Evolutionary conservation across 306 rosid genomes (phyloP).

Genomic region (Glycyrrhiza uralensis): DNA sequence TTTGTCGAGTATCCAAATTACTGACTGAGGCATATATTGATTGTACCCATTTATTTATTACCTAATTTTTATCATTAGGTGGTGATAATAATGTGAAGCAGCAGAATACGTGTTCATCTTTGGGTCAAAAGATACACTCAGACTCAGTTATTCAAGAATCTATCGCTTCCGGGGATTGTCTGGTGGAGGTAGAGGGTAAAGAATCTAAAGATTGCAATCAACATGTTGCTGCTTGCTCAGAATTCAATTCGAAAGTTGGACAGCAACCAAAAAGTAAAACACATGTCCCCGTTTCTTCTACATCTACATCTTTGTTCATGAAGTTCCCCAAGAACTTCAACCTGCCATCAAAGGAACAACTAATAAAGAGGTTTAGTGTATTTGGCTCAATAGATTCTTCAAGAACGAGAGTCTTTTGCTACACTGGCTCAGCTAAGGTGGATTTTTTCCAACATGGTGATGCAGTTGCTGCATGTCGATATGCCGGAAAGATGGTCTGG

Average conservation of each 20-base stretch:
- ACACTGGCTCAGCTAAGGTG: slow-evolving; percentile 32
- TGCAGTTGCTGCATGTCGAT: slow-evolving; percentile 33
- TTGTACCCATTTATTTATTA: background rate
- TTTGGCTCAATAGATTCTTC: slow-evolving; percentile 38
- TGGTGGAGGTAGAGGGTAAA: too few relatives aligned
- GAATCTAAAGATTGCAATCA: background rate
- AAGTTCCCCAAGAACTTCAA: slow-evolving; percentile 40
- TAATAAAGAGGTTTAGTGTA: slow-evolving; percentile 37
- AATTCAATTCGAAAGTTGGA: slow-evolving; percentile 19
- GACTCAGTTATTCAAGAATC: too few relatives aligned
- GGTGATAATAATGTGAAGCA: slow-evolving; percentile 13
- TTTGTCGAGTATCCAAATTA: background rate
- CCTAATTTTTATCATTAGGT: slow-evolving; percentile 21
- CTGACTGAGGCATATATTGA: background rate
- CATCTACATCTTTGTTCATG: slow-evolving; percentile 28
- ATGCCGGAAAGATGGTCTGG: slow-evolving; percentile 31
- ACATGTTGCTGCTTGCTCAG: slow-evolving; percentile 18
- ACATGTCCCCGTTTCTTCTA: slow-evolving; percentile 7
- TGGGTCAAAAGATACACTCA: background rate
- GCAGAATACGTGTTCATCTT: slow-evolving; percentile 22
- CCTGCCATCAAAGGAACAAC: slow-evolving; percentile 32
- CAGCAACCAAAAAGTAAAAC: background rate
- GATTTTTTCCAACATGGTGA: slow-evolving; percentile 25
- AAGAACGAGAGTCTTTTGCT: slow-evolving; percentile 19
- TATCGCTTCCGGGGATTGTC: too few relatives aligned